Evolutionary conservation across 768 basidiomycete species (phyloP).

Genomic region (Suillus lakei): DNA sequence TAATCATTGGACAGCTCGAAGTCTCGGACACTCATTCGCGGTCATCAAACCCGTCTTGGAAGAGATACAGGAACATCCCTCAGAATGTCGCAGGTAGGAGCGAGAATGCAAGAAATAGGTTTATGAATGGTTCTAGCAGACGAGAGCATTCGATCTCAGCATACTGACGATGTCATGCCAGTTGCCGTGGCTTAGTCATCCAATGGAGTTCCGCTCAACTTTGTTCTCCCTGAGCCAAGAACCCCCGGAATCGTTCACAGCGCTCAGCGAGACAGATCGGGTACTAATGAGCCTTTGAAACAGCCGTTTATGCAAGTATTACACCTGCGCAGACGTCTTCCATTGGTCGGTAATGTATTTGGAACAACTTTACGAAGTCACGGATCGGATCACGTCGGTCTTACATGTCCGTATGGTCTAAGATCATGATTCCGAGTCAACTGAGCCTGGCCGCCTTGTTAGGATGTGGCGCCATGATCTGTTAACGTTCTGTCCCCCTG

Average conservation of each 20-base stretch:
- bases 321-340: background rate
- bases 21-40: background rate
- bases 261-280: background rate
- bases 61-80: background rate
- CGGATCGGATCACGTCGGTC: background rate
- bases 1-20: background rate
- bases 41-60: background rate
- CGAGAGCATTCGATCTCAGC: background rate
- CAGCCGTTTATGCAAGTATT: background rate
- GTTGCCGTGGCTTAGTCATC: constrained; percentile 5
- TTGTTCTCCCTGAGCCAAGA: background rate
- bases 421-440: background rate
- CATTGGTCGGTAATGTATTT: background rate
- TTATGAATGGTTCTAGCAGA: background rate
- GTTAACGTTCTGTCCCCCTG: background rate
- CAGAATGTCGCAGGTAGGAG: background rate
- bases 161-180: background rate
- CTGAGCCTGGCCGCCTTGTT: background rate
- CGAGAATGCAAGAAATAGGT: background rate
- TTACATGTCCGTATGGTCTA: background rate
- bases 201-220: background rate
- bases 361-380: background rate
- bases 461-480: background rate
- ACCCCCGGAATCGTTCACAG: background rate
- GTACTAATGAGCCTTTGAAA: background rate